Percentiles rank a stretch among this genome's conserved stretches.
Evolutionary conservation across 306 rosid species (phyloP).

Genomic region (Cercis canadensis): DNA sequence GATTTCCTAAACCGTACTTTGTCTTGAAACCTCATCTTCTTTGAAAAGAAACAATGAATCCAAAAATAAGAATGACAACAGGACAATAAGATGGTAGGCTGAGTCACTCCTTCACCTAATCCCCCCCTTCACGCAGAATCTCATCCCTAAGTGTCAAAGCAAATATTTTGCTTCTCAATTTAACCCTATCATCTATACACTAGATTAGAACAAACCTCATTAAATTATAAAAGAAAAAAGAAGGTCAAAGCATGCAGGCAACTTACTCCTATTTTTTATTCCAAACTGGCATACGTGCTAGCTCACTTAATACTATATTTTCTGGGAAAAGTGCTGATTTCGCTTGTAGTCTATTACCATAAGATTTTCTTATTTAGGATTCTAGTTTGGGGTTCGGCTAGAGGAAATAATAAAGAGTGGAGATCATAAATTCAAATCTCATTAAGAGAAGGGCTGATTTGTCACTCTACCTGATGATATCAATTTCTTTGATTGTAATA

Average conservation of each 20-base stretch:
- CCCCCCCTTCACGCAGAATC: neutral
- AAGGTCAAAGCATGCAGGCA: neutral
- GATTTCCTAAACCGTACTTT: neutral
- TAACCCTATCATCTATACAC: neutral
- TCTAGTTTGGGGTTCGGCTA: neutral
- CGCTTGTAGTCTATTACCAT: no score
- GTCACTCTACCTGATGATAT: no score
- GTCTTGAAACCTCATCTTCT: neutral
- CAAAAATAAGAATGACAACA: neutral
- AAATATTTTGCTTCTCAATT: neutral
- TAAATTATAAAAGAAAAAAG: neutral
- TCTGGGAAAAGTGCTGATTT: neutral
- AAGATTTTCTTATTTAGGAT: neutral
- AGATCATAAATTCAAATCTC: slow-evolving; percentile 2
- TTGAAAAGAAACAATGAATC: slow-evolving; percentile 5
- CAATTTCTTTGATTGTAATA: no score
- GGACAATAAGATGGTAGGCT: slow-evolving; percentile 10
- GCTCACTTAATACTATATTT: neutral
- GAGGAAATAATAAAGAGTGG: neutral
- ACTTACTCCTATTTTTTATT: neutral
- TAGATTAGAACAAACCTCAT: slow-evolving; percentile 3
- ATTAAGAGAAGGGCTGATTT: slow-evolving; percentile 17
- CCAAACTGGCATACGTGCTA: neutral
- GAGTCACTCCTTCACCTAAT: neutral
- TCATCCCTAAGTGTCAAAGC: slow-evolving; percentile 4